Conservation (phyloP, 345 rosid genomes). For the Euclidium syriacum region DNA sequence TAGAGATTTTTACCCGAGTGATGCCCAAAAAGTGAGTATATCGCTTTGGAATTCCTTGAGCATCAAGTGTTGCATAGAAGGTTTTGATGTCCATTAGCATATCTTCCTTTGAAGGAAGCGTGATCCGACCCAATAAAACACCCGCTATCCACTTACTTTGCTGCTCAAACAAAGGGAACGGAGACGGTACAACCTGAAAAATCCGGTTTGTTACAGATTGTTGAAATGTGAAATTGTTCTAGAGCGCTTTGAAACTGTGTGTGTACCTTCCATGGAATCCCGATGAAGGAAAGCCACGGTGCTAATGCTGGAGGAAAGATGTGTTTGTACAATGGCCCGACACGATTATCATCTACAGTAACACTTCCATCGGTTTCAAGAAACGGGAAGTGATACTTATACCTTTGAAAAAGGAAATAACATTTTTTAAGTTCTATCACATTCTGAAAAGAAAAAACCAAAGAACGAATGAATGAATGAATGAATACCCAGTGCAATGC, state of each 20-base stretch:
- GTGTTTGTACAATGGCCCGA: constrained; percentile 65
- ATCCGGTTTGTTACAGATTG: not conserved
- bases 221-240: not conserved
- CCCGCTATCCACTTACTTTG: constrained; percentile 78
- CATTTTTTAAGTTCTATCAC: not conserved
- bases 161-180: constrained; percentile 47
- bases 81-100: constrained; percentile 52
- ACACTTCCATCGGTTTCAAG: constrained; percentile 55
- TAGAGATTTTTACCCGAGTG: constrained; percentile 35
- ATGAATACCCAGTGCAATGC: constrained; percentile 65
- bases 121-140: constrained; percentile 47
- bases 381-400: constrained; percentile 64
- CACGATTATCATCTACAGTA: constrained; percentile 57
- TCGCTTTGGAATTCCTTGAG: constrained; percentile 45
- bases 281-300: constrained; percentile 69
- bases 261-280: constrained; percentile 58
- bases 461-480: not conserved
- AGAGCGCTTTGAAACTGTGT: not conserved
- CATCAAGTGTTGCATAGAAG: constrained; percentile 45
- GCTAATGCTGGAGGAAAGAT: too few species aligned
- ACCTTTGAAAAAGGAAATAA: constrained; percentile 35
- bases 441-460: not conserved
- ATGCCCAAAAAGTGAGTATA: constrained; percentile 40
- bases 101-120: constrained; percentile 47
- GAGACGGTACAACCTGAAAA: constrained; percentile 41